Evolutionary conservation across 306 rosid species (phyloP), one percentile per base, ranked within the genome.

Genomic region (Pachyrhizus erosus): DNA sequence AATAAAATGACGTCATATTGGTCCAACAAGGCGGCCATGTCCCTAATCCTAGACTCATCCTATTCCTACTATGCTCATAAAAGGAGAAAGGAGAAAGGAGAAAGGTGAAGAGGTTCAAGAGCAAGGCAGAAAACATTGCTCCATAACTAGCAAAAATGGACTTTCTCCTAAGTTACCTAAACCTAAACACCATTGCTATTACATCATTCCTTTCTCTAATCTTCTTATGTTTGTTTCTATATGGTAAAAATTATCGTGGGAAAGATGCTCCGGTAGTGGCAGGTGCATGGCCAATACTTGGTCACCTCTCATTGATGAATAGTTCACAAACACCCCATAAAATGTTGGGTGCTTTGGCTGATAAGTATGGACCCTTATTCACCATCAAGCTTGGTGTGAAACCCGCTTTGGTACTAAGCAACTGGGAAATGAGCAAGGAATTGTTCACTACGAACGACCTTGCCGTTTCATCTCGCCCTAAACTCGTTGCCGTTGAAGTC

Each of bases 241-340:
- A 29, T 31, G 54, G 72, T 31, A 75, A 68, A 75, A 62, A 15
- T 15, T 62, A 2, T 31, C 40, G 1, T 27, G 37, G 3, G 0
- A 83, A 31, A 70, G 61, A 39, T 0, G 70, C 84, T 11, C 87
- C 90, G 1, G 5, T 2, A 18, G 70, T 73, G 1, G 4, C 65
- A 0, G 86, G 87, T 23, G 78, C 87, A 2, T 84, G 87, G 90
- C 86, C 90, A 11, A n/a, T 84, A 24, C 14, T 87, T 1, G 90
- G 88, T 27, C 90, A 87, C 39, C 76, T 87, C 9, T 62, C 24
- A 1, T 43, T 84, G 26, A 5, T 84, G 5, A 57, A 40, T 0
- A 37, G 48, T 2, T n/a, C 83, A 29, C 4, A 65, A 13, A 73
- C 80, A 34, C 75, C 77, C 6, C 85, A 82, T 8, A 42, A 1